Evolutionary conservation across 352 stramenopile species (phyloP), one percentile per base, ranked within the genome.

Genomic region (Aphanomyces invadans): DNA sequence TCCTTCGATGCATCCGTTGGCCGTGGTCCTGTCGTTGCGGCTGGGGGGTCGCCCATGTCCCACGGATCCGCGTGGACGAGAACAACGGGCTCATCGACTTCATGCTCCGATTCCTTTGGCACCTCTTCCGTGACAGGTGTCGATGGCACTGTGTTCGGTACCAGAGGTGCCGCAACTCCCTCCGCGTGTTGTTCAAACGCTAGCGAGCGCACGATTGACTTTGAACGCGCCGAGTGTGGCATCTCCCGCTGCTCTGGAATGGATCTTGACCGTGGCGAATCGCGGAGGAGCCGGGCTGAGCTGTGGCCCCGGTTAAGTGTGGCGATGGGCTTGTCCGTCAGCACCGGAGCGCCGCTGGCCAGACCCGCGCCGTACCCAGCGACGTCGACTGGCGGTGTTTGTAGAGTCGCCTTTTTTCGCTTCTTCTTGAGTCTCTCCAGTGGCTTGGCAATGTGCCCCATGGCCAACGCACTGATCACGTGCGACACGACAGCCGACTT

Each of bases 221-320:
- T 31, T 11, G n/a, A 31, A 15, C 46, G 46, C 10, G 46, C 46
- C 11, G 46, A 23, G 21, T 54, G 46, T 21, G 46, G 46, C n/a
- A 29, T n/a, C 10, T 54, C 46, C n/a, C 26, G 11, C n/a, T 31
- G 46, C 10, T 31, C 46, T 11, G 26, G 36, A 42, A 42, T 42
- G 36, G 7, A 42, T 42, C 36, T 7, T 15, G 36, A 42, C 15
- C 36, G 36, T 15, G 36, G n/a, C 26, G 46, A 54, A 10, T 54
- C 46, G n/a, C 46, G 46, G 21, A 54, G n/a, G 7, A 54, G 26
- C n/a, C 46, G 46, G 0, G 46, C 46, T 7, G 46, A 54, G n/a
- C 46, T 54, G 46, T 54, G n/a, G n/a, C 46, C 46, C n/a, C 46
- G 46, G n/a, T 54, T 29, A 21, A 54, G 46, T n/a, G 46, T 54